phyloP scores from a whole-genome alignment of 2,329 filamentous ascomycete genomes.

The Xylariales sp. region DNA sequence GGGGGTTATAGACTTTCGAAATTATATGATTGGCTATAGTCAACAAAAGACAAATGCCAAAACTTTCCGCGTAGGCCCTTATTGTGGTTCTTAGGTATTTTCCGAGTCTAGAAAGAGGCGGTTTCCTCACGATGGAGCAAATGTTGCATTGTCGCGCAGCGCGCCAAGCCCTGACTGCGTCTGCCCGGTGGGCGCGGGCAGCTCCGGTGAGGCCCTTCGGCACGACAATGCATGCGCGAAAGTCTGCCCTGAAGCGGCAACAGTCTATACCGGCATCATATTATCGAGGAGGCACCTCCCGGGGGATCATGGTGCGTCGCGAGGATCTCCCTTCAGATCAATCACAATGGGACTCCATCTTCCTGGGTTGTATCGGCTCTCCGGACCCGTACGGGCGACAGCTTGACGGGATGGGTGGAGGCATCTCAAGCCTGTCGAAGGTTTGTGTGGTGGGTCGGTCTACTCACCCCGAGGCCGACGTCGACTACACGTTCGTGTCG shows the following conservation, averaged over 20 bases:
- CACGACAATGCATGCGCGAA: slow-evolving; percentile 6
- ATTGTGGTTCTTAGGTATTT: background rate
- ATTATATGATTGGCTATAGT: background rate
- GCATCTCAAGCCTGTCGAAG: slow-evolving; percentile 71
- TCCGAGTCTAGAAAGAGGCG: background rate
- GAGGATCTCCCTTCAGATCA: slow-evolving; percentile 52
- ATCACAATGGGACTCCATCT: slow-evolving; percentile 48
- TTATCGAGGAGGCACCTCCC: slow-evolving; percentile 51
- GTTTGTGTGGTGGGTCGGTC: slow-evolving; percentile 73
- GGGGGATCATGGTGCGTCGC: slow-evolving; percentile 50
- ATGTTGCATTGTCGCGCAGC: background rate
- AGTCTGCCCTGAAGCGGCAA: background rate
- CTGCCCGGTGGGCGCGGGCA: background rate
- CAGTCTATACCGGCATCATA: slow-evolving; percentile 52
- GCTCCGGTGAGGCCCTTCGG: background rate
- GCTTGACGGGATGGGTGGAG: slow-evolving; percentile 77
- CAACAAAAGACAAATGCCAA: background rate
- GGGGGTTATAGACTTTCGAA: too few species aligned
- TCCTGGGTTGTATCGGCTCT: slow-evolving; percentile 48
- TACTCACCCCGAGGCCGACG: slow-evolving; percentile 47
- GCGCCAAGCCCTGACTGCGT: slow-evolving; percentile 9
- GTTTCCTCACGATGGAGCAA: background rate
- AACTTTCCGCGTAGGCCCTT: background rate
- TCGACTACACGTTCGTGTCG: slow-evolving; percentile 57
- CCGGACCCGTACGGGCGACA: slow-evolving; percentile 74